Conservation (phyloP, 176 grass and related monocot genomes). For the Musa troglodytarum region DNA sequence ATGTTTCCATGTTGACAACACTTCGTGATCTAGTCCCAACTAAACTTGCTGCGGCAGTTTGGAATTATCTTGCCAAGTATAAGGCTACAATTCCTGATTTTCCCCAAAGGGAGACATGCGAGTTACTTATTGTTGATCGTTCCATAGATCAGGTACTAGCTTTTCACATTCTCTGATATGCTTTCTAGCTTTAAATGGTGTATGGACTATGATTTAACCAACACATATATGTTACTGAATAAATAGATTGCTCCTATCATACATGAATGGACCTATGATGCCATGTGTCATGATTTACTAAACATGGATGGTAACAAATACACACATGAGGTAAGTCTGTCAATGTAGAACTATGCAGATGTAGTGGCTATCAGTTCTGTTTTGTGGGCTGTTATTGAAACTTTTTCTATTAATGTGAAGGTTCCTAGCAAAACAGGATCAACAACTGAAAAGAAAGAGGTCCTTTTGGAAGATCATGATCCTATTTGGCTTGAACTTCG, state of each 20-base stretch:
- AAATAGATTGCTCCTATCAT: conserved; percentile 85
- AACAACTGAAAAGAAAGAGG: conserved; percentile 65
- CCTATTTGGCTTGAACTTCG: conserved; percentile 88
- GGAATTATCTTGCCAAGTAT: conserved; percentile 60
- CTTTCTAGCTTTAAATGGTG: not conserved
- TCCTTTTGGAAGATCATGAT: conserved; percentile 88
- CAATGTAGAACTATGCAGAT: not conserved
- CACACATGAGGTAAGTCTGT: conserved; percentile 58
- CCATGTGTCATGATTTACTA: conserved; percentile 94
- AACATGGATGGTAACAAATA: conserved; percentile 95
- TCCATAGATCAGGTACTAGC: conserved; percentile 67
- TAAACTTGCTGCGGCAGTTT: conserved; percentile 83
- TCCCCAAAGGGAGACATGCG: conserved; percentile 84
- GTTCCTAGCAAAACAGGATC: conserved; percentile 57
- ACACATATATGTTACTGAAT: conserved; percentile 13
- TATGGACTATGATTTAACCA: not conserved
- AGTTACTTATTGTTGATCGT: conserved; percentile 92
- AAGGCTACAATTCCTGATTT: conserved; percentile 66
- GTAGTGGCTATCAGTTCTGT: not conserved
- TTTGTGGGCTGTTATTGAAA: not conserved
- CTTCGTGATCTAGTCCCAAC: conserved; percentile 71
- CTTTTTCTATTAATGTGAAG: conserved; percentile 25
- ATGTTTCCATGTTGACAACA: conserved; percentile 71
- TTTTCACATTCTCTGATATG: not conserved
- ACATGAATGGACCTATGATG: conserved; percentile 98